These are phyloP conservation scores for Acer yangbiense DNA, from an alignment of 345 rosid species.

Conservation along the genomic window DNA sequence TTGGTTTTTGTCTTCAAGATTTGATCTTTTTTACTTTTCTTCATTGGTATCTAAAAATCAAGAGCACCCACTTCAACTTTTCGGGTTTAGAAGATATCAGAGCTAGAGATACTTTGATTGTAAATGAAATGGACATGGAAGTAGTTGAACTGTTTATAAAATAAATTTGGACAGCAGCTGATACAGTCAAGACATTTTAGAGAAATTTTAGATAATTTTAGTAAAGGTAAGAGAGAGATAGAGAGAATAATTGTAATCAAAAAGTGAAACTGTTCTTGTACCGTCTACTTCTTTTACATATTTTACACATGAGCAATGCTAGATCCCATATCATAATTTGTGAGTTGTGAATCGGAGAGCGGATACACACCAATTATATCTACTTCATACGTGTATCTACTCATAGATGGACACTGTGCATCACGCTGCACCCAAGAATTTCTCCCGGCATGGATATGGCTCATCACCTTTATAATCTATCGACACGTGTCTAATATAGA, in stretches of 20 bases:
- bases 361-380: no score
- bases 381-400: no score
- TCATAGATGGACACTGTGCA: no score
- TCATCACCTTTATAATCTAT: no score
- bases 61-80: not conserved
- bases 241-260: not conserved
- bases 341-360: no score
- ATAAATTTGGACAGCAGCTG: not conserved
- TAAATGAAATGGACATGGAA: not conserved
- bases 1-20: constrained; percentile 5
- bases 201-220: not conserved
- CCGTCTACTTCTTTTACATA: not conserved
- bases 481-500: no score
- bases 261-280: not conserved
- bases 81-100: not conserved
- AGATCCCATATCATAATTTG: no score
- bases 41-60: not conserved
- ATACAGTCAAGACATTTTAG: no score
- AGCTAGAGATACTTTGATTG: not conserved
- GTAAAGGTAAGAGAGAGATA: not conserved
- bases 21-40: not conserved
- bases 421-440: no score
- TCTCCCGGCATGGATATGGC: no score
- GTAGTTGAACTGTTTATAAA: not conserved
- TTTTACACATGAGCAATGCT: no score